Evolutionary conservation across 2,329 filamentous ascomycete genomes (phyloP), one percentile per base, ranked within the genome.

Genomic region (Chaetomium sp.): DNA sequence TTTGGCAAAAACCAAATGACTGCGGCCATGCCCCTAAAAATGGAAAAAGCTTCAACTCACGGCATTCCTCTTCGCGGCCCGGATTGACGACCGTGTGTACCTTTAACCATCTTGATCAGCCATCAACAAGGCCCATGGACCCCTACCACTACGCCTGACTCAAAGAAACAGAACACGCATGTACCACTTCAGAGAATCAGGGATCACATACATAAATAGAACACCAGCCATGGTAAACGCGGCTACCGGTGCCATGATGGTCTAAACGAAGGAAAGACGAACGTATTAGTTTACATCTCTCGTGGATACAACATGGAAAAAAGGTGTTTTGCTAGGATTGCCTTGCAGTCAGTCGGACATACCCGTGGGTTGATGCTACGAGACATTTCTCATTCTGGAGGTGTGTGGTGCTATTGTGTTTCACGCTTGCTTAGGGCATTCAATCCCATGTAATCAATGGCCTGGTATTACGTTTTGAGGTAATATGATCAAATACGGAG

Each of bases 181-280:
- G 8, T 2, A 2, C 12, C 2, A 27, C 12, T 4, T 40, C 40
- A n/a, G 14, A 5, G 11, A 36, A 27, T 10, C 32, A 12, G n/a
- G 10, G 3, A 19, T 2, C 2, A 48, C 59, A 47, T 43, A 60
- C 53, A 56, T 48, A 12, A 64, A 58, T 6, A 64, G 36, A 9
- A 64, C n/a, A 5, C 62, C 61, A 10, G 62, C 62, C 62, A 64
- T 64, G 6, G 62, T 64, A 19, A 64, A 64, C 4, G 62, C 62
- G 7, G 62, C 62, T 5, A 57, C 48, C 3, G 62, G 62, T 43
- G 62, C 61, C 49, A 64, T 56, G 8, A 61, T 44, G 0, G 61
- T 64, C 62, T 64, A 5, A 11, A 35, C 33, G n/a, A n/a, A 41
- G 36, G 3, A 3, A 10, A 12, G 4, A 37, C 1, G 11, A 3